These are phyloP conservation scores for Eurotiales sp. DNA, from an alignment of 2,329 filamentous ascomycete species.

Conservation along the genomic window DNA sequence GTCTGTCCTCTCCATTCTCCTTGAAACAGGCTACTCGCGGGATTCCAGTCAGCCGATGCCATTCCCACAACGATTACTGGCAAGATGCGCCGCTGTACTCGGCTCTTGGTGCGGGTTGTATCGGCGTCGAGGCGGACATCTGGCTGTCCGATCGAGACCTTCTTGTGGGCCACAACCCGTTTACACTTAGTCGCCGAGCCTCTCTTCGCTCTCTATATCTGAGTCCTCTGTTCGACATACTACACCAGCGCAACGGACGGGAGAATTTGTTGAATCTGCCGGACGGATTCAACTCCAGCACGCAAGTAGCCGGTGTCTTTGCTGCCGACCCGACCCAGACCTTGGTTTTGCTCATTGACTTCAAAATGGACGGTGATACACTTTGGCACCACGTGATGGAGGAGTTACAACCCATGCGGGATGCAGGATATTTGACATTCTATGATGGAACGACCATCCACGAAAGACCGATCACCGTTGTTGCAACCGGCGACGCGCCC, in stretches of 20 bases:
- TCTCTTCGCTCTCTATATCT: conserved; percentile 53
- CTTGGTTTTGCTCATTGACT: conserved; percentile 53
- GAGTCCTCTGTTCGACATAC: conserved; percentile 47
- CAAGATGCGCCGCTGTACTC: conserved; percentile 52
- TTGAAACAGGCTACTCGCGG: conserved; percentile 9
- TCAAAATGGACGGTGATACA: conserved; percentile 39
- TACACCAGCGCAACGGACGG: conserved; percentile 48
- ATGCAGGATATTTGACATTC: conserved; percentile 49
- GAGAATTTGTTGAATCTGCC: conserved; percentile 31
- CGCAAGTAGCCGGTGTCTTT: conserved; percentile 47
- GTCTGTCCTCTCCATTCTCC: neutral
- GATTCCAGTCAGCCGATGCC: conserved; percentile 46
- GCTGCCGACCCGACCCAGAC: conserved; percentile 47
- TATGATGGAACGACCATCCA: conserved; percentile 44
- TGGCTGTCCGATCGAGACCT: conserved; percentile 54
- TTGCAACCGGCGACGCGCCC: conserved; percentile 53
- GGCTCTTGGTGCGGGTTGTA: conserved; percentile 53
- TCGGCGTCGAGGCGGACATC: conserved; percentile 56
- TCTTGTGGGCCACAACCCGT: conserved; percentile 52
- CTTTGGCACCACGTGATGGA: conserved; percentile 36
- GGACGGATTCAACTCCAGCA: conserved; percentile 11
- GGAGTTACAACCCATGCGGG: conserved; percentile 47
- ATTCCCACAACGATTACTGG: conserved; percentile 61
- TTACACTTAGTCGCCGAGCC: conserved; percentile 42
- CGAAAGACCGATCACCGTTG: conserved; percentile 49